Evolutionary conservation across 768 basidiomycete species (phyloP), one percentile per base, ranked within the genome.

Genomic region (Mrakia frigida): DNA sequence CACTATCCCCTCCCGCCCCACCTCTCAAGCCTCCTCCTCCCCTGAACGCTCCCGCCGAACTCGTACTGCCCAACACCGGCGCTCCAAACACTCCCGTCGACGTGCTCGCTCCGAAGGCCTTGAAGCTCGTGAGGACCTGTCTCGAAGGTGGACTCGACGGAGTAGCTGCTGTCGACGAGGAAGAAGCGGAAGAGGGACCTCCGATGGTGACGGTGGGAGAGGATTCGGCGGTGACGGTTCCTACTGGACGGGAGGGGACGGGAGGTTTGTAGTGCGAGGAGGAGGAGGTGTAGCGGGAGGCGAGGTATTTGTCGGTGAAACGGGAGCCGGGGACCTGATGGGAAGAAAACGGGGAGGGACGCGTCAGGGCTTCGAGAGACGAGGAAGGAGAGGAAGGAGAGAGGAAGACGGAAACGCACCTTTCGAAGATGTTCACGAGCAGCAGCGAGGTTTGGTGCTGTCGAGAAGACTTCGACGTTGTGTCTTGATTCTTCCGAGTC

Each of bases 301-400:
- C 59, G 41, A 77, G 77, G 65, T 77, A 77, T 28, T 53, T 60
- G 56, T 77, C 77, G 39, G 77, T 77, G 73, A 77, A 77, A 28
- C 77, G 69, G n/a, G 75, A 71, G 23, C 75, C 75, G 33, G 70
- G 69, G 7, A 63, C 70, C 61, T 76, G 60, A 28, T 23, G n/a
- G 23, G 59, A 50, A 61, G 11, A 3, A 25, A 5, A 21, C 5
- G 50, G 25, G 33, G 6, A 37, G 39, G 43, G 43, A 31, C 43
- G 18, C 25, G 31, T 37, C 14, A 61, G 71, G 10, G 18, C 11
- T n/a, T 23, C 59, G 13, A 13, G 21, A 50, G 35, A 52, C 56
- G 52, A 59, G n/a, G n/a, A n/a, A n/a, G n/a, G 56, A n/a, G 43
- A 23, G 16, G 6, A 46, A 6, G 60, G 37, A 18, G 41, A 16